These are phyloP conservation scores for Phylloporus rhodoxanthus DNA, from an alignment of 768 basidiomycete species.

Conservation along the genomic window DNA sequence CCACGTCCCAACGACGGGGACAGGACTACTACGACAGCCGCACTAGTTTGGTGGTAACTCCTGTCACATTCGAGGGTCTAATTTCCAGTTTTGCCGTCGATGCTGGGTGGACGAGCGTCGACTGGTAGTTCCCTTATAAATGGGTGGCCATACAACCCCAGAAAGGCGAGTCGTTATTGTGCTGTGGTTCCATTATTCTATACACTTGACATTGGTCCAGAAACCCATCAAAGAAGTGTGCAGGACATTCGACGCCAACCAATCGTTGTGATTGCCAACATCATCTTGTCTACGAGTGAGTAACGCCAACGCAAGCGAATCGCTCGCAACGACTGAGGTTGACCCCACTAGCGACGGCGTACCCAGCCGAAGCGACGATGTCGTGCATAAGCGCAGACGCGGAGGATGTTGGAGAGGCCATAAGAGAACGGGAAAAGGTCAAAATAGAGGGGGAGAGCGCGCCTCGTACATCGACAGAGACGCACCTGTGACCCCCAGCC, in stretches of 20 bases:
- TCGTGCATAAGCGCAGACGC: too few relatives aligned
- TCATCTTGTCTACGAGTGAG: constrained; percentile 67
- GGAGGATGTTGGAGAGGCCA: too few relatives aligned
- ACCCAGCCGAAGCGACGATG: too few relatives aligned
- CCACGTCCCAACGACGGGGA: too few relatives aligned
- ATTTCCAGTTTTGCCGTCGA: constrained; percentile 78
- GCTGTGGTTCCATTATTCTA: not conserved
- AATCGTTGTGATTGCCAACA: constrained; percentile 30
- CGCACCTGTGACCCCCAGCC: too few relatives aligned
- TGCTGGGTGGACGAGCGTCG: constrained; percentile 69
- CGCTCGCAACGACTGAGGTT: too few relatives aligned
- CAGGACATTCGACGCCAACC: constrained; percentile 1
- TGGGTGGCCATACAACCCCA: constrained; percentile 64
- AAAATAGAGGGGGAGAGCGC: too few relatives aligned
- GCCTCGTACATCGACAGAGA: too few relatives aligned
- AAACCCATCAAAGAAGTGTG: constrained; percentile 4
- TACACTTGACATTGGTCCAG: not conserved
- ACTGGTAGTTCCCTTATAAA: constrained; percentile 93
- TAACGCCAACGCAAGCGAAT: too few relatives aligned
- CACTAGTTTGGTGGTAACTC: constrained; percentile 23
- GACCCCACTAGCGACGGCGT: too few relatives aligned
- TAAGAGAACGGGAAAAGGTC: too few relatives aligned
- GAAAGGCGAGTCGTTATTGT: not conserved
- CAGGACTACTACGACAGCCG: too few relatives aligned
- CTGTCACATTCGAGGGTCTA: constrained; percentile 45